Evolutionary conservation across 805 yeast genomes (phyloP).

Genomic region (Saturnispora halmiae): DNA sequence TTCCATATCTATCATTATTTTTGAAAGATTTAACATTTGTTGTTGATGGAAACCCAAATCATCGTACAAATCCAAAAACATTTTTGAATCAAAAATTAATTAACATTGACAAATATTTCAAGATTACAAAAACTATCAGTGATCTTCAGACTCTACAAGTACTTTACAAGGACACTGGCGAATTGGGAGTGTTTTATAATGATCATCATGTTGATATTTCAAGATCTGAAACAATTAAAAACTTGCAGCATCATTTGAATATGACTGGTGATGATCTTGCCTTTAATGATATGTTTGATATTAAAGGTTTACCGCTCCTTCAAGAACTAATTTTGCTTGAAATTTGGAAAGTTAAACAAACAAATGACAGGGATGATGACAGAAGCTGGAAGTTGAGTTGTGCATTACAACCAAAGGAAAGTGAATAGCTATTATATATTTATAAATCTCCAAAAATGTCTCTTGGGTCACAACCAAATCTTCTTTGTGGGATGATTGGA

Average conservation of each 20-base stretch:
- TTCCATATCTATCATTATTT: slow-evolving; percentile 68
- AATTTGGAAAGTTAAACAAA: slow-evolving; percentile 59
- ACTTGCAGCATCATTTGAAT: slow-evolving; percentile 18
- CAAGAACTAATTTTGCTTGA: slow-evolving; percentile 59
- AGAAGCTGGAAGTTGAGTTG: slow-evolving; percentile 69
- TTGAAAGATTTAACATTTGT: slow-evolving; percentile 73
- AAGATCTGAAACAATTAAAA: slow-evolving; percentile 25
- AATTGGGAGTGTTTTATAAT: slow-evolving; percentile 23
- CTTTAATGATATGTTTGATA: slow-evolving; percentile 30
- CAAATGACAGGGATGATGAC: slow-evolving; percentile 52
- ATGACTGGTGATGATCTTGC: slow-evolving; percentile 12
- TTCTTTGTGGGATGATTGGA: slow-evolving; percentile 6
- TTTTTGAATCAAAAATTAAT: slow-evolving; percentile 51
- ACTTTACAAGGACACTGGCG: slow-evolving; percentile 36
- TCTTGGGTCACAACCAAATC: slow-evolving; percentile 11
- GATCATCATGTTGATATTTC: slow-evolving; percentile 20
- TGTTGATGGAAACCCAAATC: slow-evolving; percentile 72
- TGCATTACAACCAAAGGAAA: slow-evolving; percentile 36
- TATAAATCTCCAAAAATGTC: slow-evolving; percentile 8
- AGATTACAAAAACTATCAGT: slow-evolving; percentile 55
- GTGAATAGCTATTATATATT: background rate
- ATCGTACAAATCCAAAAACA: slow-evolving; percentile 42
- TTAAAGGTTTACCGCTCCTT: slow-evolving; percentile 33
- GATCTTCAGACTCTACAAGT: slow-evolving; percentile 63
- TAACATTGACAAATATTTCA: slow-evolving; percentile 66